Evolutionary conservation across 495 filamentous ascomycete genomes (phyloP).

Genomic region (Pseudomonodictys pantanalensis): DNA sequence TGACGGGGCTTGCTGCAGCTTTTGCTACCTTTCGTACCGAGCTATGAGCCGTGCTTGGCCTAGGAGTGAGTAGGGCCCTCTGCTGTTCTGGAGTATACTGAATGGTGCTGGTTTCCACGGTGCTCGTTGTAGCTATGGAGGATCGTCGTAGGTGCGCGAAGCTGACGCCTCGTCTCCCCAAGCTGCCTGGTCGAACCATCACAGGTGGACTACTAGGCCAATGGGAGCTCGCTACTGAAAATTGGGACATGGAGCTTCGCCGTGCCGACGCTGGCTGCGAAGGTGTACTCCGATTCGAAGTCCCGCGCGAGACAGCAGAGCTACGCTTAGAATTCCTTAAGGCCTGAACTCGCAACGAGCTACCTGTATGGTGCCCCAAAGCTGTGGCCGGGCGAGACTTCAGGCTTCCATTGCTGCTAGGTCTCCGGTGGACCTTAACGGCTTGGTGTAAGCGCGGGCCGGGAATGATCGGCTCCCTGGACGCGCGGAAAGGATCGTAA

Average conservation of each 20-base stretch:
- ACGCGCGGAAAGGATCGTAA: constrained; percentile 83
- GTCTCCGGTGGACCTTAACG: constrained; percentile 63
- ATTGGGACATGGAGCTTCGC: constrained; percentile 36
- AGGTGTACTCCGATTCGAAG: constrained; percentile 25
- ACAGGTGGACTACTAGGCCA: constrained; percentile 56
- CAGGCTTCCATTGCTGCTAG: constrained; percentile 29
- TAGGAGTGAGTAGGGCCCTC: constrained; percentile 7
- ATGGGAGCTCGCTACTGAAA: constrained; percentile 54
- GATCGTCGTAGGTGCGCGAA: constrained; percentile 60
- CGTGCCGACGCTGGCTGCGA: constrained; percentile 21
- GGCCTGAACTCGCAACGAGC: constrained; percentile 35
- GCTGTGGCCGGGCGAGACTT: constrained; percentile 23
- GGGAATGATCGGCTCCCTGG: constrained; percentile 47
- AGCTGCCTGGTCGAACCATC: constrained; percentile 56
- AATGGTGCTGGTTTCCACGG: constrained; percentile 6
- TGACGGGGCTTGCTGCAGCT: constrained; percentile 5
- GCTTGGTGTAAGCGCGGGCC: constrained; percentile 52
- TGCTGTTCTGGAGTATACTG: constrained; percentile 32
- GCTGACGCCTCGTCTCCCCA: constrained; percentile 72
- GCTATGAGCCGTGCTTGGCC: constrained; percentile 7
- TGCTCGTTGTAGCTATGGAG: constrained; percentile 35
- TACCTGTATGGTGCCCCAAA: constrained; percentile 35
- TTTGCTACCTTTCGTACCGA: constrained; percentile 20
- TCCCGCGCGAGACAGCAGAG: constrained; percentile 15
- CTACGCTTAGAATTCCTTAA: constrained; percentile 25